phyloP scores from a whole-genome alignment of 2,329 filamentous ascomycete genomes.

The Calycina marina region DNA sequence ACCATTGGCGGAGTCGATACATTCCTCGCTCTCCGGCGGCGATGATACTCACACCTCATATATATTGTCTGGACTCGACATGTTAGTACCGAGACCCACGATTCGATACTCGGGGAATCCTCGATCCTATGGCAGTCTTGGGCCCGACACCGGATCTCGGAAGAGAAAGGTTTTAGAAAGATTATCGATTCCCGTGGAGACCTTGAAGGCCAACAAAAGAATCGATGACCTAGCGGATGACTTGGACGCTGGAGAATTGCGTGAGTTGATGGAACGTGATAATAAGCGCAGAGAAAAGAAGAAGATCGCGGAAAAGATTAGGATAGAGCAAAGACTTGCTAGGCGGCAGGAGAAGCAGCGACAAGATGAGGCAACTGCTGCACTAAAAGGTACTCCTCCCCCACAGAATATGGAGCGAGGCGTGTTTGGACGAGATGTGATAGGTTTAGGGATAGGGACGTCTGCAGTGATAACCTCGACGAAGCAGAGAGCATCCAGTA shows the following conservation, averaged over 20 bases:
- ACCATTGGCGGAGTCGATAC: constrained; percentile 57
- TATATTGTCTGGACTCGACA: constrained; percentile 64
- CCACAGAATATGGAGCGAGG: constrained; percentile 44
- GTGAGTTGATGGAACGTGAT: constrained; percentile 84
- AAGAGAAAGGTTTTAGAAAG: constrained; percentile 36
- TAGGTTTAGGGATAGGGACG: constrained; percentile 37
- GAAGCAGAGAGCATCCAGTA: constrained; percentile 32
- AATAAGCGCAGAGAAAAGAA: constrained; percentile 65
- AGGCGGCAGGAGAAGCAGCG: constrained; percentile 53
- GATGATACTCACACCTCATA: constrained; percentile 59
- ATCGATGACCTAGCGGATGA: constrained; percentile 67
- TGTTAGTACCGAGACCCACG: constrained; percentile 75
- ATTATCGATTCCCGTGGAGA: constrained; percentile 44
- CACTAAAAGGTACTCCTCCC: constrained; percentile 33
- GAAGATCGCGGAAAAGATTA: constrained; percentile 51
- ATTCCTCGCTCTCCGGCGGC: constrained; percentile 61
- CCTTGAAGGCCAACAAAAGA: constrained; percentile 43
- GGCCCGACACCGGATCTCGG: constrained; percentile 29
- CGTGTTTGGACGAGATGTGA: constrained; percentile 41
- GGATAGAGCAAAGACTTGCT: constrained; percentile 47
- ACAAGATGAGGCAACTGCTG: constrained; percentile 40
- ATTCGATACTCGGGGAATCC: constrained; percentile 59
- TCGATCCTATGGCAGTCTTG: constrained; percentile 28
- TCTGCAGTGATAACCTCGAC: constrained; percentile 43
- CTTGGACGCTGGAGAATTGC: constrained; percentile 67